These are phyloP conservation scores for Cercospora zeina DNA, from an alignment of 2,329 filamentous ascomycete genomes.

Conservation along the genomic window DNA sequence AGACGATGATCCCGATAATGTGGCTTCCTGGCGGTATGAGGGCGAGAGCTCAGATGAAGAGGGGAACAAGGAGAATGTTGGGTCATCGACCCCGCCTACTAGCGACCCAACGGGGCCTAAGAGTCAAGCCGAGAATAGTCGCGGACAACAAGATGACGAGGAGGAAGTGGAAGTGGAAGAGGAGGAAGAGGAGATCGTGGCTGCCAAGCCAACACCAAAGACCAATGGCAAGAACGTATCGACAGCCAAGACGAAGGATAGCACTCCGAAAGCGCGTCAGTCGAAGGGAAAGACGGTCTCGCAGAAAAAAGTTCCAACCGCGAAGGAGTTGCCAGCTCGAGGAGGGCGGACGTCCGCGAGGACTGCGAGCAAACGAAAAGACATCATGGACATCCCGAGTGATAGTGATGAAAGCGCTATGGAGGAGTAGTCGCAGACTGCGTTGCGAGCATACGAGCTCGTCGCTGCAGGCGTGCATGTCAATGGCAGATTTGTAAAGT, in stretches of 20 bases:
- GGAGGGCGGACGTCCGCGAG: constrained; percentile 21
- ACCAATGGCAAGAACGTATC: constrained; percentile 6
- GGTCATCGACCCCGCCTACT: constrained; percentile 35
- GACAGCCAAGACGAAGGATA: not conserved
- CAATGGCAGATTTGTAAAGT: constrained; percentile 2
- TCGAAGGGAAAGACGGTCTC: constrained; percentile 13
- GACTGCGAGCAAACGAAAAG: constrained; percentile 30
- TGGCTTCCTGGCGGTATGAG: constrained; percentile 38
- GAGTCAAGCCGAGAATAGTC: constrained; percentile 11
- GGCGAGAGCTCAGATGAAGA: constrained; percentile 30
- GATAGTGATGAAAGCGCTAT: constrained; percentile 34
- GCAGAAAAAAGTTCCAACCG: constrained; percentile 21
- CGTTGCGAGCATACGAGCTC: not conserved
- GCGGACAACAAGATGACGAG: constrained; percentile 6
- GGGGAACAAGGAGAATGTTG: constrained; percentile 33
- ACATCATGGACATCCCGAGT: constrained; percentile 31
- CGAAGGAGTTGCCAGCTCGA: constrained; percentile 26
- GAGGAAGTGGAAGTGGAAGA: constrained; percentile 5
- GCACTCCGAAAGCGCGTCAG: not conserved
- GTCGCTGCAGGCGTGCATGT: not conserved
- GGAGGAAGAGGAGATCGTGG: not conserved
- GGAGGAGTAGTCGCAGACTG: constrained; percentile 18
- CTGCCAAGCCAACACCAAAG: constrained; percentile 4
- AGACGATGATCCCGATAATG: constrained; percentile 41
- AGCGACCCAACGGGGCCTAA: constrained; percentile 31